phyloP scores from a whole-genome alignment of 108 stramenopile genomes.

The Cyclotella atomus region DNA sequence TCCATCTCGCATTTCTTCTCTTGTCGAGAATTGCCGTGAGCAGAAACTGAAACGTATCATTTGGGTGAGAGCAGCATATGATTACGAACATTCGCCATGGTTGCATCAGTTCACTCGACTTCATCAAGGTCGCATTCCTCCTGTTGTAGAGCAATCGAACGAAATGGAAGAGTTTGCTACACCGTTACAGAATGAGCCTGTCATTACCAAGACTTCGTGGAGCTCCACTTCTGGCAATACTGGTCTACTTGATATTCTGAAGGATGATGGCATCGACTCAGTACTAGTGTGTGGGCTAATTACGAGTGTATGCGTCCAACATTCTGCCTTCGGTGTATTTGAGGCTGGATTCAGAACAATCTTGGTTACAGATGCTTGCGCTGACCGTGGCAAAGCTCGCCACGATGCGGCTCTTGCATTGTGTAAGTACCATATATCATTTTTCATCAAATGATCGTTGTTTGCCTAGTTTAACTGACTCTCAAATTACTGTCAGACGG shows the following conservation, averaged over 20 bases:
- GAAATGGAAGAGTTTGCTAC: conserved; percentile 70
- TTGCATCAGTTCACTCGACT: conserved; percentile 61
- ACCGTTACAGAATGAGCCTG: conserved; percentile 50
- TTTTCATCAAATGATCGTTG: too few species aligned
- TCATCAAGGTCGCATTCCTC: conserved; percentile 33
- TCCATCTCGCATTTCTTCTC: conserved; percentile 34
- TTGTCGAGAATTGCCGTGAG: conserved; percentile 46
- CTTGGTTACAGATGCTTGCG: conserved; percentile 69
- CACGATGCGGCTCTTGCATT: conserved; percentile 70
- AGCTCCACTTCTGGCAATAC: conserved; percentile 48
- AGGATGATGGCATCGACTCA: conserved; percentile 52
- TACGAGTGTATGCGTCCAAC: conserved; percentile 75
- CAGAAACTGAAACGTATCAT: conserved; percentile 51
- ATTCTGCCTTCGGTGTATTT: conserved; percentile 71
- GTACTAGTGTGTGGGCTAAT: conserved; percentile 73
- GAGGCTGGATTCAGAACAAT: conserved; percentile 70
- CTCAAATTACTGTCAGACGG: too few species aligned
- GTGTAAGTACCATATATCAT: too few species aligned
- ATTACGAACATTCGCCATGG: conserved; percentile 62
- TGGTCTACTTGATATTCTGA: conserved; percentile 43
- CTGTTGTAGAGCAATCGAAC: conserved; percentile 1
- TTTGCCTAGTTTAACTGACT: too few species aligned
- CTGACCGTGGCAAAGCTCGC: conserved; percentile 56
- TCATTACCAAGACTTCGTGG: conserved; percentile 67
- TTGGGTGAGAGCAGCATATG: conserved; percentile 71